A percentile compares a stretch with the other conserved stretches of the same genome.
Conservation (phyloP, 495 filamentous ascomycete species). For the Hyaloscypha hepaticicola region DNA sequence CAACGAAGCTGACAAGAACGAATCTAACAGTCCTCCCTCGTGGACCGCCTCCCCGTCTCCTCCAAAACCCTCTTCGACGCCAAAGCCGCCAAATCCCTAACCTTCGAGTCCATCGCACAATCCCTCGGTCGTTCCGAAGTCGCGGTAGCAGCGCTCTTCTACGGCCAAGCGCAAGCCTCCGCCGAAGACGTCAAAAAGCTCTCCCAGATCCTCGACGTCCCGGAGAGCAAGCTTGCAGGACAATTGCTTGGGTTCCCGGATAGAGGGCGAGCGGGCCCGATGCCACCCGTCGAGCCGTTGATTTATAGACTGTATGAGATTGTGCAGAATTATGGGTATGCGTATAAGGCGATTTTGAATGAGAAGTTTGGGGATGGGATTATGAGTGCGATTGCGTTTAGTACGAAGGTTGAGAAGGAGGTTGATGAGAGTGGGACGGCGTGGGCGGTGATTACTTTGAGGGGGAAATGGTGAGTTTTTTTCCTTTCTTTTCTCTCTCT, state of each 20-base stretch:
- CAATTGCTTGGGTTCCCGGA: slow-evolving; percentile 77
- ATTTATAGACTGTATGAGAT: slow-evolving; percentile 96
- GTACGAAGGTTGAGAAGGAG: slow-evolving; percentile 95
- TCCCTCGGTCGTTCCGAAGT: slow-evolving; percentile 84
- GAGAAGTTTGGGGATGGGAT: slow-evolving; percentile 99
- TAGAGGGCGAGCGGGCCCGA: slow-evolving; percentile 78
- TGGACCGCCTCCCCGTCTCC: slow-evolving; percentile 60
- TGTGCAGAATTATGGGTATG: slow-evolving; percentile 96
- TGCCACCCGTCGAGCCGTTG: slow-evolving; percentile 92
- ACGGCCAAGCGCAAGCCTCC: slow-evolving; percentile 83
- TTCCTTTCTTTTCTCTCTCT: slow-evolving; percentile 2
- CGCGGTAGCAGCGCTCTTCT: slow-evolving; percentile 89
- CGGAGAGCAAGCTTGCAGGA: slow-evolving; percentile 52
- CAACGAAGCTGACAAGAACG: not conserved
- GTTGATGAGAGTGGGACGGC: slow-evolving; percentile 74
- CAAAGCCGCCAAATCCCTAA: slow-evolving; percentile 72
- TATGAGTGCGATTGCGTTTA: slow-evolving; percentile 95
- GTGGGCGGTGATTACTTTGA: slow-evolving; percentile 88
- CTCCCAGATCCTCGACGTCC: slow-evolving; percentile 62
- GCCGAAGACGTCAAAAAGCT: slow-evolving; percentile 75
- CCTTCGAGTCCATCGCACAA: slow-evolving; percentile 77
- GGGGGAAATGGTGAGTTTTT: slow-evolving; percentile 84
- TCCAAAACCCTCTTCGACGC: slow-evolving; percentile 77
- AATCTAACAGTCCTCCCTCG: slow-evolving; percentile 38
- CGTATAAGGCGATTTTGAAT: slow-evolving; percentile 94